These are phyloP conservation scores for Plasmodium malariae DNA, from an alignment of 169 alveolate genomes.

Conservation along the genomic window DNA sequence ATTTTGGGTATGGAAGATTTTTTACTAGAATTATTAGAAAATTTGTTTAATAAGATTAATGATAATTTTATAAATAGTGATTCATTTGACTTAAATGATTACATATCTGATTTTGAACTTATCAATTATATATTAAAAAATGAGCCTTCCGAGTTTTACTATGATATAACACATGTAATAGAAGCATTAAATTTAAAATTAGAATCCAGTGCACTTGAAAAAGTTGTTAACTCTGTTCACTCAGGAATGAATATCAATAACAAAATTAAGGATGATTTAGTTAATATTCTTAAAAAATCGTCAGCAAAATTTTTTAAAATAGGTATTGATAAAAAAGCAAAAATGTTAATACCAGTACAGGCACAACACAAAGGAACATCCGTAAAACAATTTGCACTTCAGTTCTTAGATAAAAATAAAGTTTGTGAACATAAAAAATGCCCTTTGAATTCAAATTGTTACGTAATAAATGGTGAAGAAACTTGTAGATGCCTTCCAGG, in stretches of 20 bases:
- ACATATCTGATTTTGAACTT: slow-evolving; percentile 24
- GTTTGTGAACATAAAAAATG: slow-evolving; percentile 34
- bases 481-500: slow-evolving; percentile 60
- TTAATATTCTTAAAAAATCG: slow-evolving; percentile 7
- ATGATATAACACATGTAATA: background rate
- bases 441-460: slow-evolving; percentile 53
- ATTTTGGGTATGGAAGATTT: slow-evolving; percentile 12
- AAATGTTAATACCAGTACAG: slow-evolving; percentile 18
- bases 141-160: slow-evolving; percentile 5
- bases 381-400: slow-evolving; percentile 11
- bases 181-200: slow-evolving; percentile 9
- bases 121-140: slow-evolving; percentile 20
- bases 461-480: slow-evolving; percentile 47
- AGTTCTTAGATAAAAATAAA: slow-evolving; percentile 24
- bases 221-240: background rate
- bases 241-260: slow-evolving; percentile 27
- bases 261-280: slow-evolving; percentile 59
- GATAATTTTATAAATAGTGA: slow-evolving; percentile 33
- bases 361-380: background rate
- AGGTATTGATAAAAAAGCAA: slow-evolving; percentile 12
- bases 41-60: slow-evolving; percentile 18
- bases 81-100: slow-evolving; percentile 26
- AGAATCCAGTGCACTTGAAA: slow-evolving; percentile 3
- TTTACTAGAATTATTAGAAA: background rate
- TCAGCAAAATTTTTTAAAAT: slow-evolving; percentile 51